Conservation (phyloP, 1,284 basidiomycete genomes). For the Trichosporon ovoides region DNA sequence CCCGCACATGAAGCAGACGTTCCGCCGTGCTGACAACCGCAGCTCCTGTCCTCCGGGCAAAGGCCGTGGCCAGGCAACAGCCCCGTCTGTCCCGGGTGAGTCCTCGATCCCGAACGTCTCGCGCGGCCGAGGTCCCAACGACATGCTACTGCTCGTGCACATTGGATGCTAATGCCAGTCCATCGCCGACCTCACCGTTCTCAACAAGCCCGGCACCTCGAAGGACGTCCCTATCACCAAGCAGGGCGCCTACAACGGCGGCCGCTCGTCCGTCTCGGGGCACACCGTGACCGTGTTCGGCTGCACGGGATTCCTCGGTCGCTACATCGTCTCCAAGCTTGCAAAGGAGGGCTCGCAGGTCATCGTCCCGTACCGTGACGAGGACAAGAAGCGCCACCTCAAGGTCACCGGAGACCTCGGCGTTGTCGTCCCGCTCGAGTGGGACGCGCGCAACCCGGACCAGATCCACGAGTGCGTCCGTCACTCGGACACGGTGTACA, state of each 20-base stretch:
- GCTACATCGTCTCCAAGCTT: conserved; percentile 91
- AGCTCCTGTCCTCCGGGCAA: conserved; percentile 34
- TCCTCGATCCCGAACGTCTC: not conserved
- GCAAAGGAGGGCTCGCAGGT: conserved; percentile 91
- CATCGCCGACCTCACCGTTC: conserved; percentile 43
- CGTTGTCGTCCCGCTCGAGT: conserved; percentile 95
- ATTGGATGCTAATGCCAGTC: conserved; percentile 26
- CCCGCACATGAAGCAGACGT: not conserved
- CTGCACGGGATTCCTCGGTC: conserved; percentile 88
- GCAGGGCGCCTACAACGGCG: conserved; percentile 63
- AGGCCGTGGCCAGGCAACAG: conserved; percentile 19
- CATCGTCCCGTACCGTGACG: conserved; percentile 90
- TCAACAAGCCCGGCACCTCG: conserved; percentile 29
- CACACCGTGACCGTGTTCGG: conserved; percentile 96
- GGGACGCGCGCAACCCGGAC: conserved; percentile 79
- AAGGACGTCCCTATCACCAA: conserved; percentile 61
- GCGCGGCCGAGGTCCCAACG: not conserved
- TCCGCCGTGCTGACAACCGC: conserved; percentile 9
- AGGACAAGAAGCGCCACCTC: conserved; percentile 86
- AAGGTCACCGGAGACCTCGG: conserved; percentile 94
- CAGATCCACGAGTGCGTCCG: conserved; percentile 91
- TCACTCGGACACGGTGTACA: conserved; percentile 97
- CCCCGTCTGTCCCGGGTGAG: conserved; percentile 21
- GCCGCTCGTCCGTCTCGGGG: conserved; percentile 79
- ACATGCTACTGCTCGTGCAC: not conserved